A percentile compares a stretch with the other conserved stretches of the same genome.
These are phyloP conservation scores for Boletus huronensis DNA, from an alignment of 768 basidiomycete genomes.

Conservation along the genomic window DNA sequence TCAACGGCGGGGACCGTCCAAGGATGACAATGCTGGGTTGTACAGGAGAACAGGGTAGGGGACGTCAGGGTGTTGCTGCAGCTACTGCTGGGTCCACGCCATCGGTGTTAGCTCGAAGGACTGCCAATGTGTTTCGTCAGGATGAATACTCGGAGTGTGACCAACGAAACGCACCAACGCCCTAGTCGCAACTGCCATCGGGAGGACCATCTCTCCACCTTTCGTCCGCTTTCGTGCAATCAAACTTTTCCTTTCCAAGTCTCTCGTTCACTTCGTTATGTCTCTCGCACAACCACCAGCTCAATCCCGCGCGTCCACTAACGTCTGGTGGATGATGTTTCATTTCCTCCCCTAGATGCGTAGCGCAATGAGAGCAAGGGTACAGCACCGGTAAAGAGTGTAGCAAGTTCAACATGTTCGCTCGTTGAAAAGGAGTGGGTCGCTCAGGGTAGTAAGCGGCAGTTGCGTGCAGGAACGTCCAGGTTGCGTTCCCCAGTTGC, in stretches of 20 bases:
- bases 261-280: slow-evolving; percentile 92
- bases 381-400: slow-evolving; percentile 78
- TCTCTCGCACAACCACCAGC: slow-evolving; percentile 84
- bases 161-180: slow-evolving; percentile 6
- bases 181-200: slow-evolving; percentile 85
- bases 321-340: slow-evolving; percentile 72
- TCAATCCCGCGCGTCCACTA: slow-evolving; percentile 61
- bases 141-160: background rate
- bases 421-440: slow-evolving; percentile 70
- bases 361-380: slow-evolving; percentile 84
- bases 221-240: slow-evolving; percentile 79
- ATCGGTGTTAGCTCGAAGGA: background rate
- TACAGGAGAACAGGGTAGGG: background rate
- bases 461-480: slow-evolving; percentile 95
- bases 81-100: background rate
- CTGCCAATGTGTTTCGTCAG: background rate
- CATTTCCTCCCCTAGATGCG: slow-evolving; percentile 74
- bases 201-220: slow-evolving; percentile 89
- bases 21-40: background rate
- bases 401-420: slow-evolving; percentile 80
- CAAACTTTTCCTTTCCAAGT: slow-evolving; percentile 80
- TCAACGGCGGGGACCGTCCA: background rate
- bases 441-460: slow-evolving; percentile 93
- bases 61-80: background rate
- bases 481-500: slow-evolving; percentile 85